Base-by-base conservation (phyloP, 371 early-diverging fungal species). In the Choanephora cucurbitarum region DNA sequence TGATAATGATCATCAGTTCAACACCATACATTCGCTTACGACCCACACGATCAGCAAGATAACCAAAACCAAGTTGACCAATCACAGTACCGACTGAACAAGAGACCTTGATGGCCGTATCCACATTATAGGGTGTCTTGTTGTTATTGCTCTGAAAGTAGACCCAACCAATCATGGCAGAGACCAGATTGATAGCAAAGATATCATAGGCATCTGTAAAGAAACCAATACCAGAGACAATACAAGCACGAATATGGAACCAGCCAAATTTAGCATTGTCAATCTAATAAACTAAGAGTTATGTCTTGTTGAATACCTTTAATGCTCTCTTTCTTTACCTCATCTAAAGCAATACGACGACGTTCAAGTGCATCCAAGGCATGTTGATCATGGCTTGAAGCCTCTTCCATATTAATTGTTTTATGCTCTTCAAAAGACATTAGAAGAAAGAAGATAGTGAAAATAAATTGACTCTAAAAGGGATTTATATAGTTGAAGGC, bases 191-290 rank as follows among this genome's bases (percentile, higher is more conserved):
- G 69, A 93, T 92, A 46, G 89, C 87, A 57, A 93, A 95, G 43
- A 91, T 83, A 82, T 95, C 93, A 67, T 93, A 92, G 19, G 92
- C 85, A 66, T 93, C 93, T 10, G 93, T 92, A 66, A 90, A 91
- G 80, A 92, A 93, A 49, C 95, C 93, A 44, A 88, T 78, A 57
- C 95, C 95, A 14, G 93, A 86, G 21, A 93, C 91, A 46, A 93
- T 67, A 75, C 90, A 88, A 43, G 95, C 88, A 41, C 90, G 86
- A 41, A 94, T 64, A 69, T 94, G 93, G 83, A 91, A 91, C 91
- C 91, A 90, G 57, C 80, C 80, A 62, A 80, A 80, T 43, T 74
- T 64, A 5, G 80, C 80, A 60, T 70, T 75, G 49, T 80, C 80
- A 53, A 80, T 74, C 80, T 80, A 55, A 44, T 17, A 42, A 21